A percentile compares a stretch with the other conserved stretches of the same genome.
Conservation (phyloP, 345 rosid species). For the Leavenworthia alabamica region DNA sequence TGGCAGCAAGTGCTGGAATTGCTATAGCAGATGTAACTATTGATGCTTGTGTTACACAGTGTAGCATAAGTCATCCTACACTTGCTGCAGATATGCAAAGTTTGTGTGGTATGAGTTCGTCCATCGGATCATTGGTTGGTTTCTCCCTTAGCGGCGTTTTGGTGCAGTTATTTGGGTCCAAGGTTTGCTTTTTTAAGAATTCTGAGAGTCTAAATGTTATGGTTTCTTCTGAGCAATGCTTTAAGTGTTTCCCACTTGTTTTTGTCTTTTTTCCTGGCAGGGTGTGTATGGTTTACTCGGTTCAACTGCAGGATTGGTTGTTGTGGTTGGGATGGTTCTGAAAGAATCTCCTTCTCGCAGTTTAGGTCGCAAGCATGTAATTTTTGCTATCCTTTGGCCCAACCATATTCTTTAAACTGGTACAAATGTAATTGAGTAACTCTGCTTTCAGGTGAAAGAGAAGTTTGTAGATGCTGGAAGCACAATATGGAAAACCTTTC, state of each 20-base stretch:
- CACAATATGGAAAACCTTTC: constrained; percentile 58
- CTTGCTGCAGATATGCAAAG: constrained; percentile 73
- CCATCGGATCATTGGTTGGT: constrained; percentile 61
- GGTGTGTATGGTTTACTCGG: constrained; percentile 63
- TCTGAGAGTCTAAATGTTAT: neutral
- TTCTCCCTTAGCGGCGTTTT: constrained; percentile 59
- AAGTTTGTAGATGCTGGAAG: constrained; percentile 56
- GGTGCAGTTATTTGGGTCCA: constrained; percentile 52
- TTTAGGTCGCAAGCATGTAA: constrained; percentile 39
- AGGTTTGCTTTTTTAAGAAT: constrained; percentile 30
- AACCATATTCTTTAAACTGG: neutral
- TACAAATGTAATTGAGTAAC: constrained; percentile 6
- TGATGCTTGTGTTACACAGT: constrained; percentile 68
- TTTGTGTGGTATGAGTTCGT: constrained; percentile 60
- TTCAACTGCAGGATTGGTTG: constrained; percentile 44
- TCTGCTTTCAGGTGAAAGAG: constrained; percentile 42
- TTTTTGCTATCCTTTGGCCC: neutral
- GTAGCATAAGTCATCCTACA: constrained; percentile 52
- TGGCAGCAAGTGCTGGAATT: constrained; percentile 51
- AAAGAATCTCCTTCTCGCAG: constrained; percentile 39
- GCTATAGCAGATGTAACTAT: constrained; percentile 71
- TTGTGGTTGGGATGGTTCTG: constrained; percentile 45
- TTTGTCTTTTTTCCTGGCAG: constrained; percentile 31
- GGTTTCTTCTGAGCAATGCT: neutral
- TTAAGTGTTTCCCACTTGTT: neutral